Base-by-base conservation (phyloP, 495 filamentous ascomycete genomes). In the Lindgomyces ingoldianus region DNA sequence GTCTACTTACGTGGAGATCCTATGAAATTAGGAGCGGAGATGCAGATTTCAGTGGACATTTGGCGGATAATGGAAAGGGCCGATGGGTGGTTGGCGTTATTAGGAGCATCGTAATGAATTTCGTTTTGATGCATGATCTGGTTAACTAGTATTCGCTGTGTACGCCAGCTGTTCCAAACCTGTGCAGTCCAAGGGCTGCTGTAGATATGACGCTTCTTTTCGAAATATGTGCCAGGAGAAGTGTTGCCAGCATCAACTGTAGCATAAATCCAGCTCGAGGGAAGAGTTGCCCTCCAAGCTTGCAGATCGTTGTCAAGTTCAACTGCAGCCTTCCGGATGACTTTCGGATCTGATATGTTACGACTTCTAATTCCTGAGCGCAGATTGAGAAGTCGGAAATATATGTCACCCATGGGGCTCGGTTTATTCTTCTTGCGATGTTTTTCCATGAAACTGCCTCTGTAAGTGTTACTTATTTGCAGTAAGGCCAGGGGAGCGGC, bases 121-220 rank as follows among this genome's bases (percentile, higher is more conserved):
- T 16, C 8, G 45, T 53, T 1, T 24, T 53, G 42, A 53, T 26
- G 48, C 3, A 64, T 57, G 36, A 58, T 57, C 27, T 50, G 36
- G n/a, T 64, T 47, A 18, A 57, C 36, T n/a, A 64, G n/a, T 16
- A 64, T 64, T 8, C 61, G 33, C 25, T 47, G 22, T 1, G 53
- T 30, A 18, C 61, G 61, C 61, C 61, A 64, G 42, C 49, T 64
- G 29, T 64, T 64, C 61, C 61, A 64, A 26, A 64, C 33, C 10
- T 57, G 21, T 26, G 53, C 61, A 21, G 29, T 41, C 50, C 53
- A 64, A 44, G 33, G 52, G 10, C 21, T 47, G n/a, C 12, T 21
- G 26, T 64, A 64, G 0, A 48, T 18, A 57, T 57, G 61, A 1
- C 36, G 11, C 21, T 63, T 57, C 12, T 39, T 51, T n/a, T 29